Conservation (phyloP, 179 eudicot genomes). For the Nepenthes alata region DNA sequence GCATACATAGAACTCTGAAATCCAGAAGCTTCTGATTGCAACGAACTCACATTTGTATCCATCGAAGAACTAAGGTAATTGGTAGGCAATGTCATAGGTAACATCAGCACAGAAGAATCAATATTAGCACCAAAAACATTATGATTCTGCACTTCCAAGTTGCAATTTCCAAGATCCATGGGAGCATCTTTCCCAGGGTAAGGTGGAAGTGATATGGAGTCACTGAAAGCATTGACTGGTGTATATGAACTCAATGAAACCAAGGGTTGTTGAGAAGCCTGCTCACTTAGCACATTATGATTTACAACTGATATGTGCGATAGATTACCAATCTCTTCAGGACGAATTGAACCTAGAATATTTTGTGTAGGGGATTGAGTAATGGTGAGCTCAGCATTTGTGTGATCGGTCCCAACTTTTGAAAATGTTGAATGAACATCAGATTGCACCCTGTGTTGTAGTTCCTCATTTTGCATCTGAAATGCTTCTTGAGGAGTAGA, state of each 20-base stretch:
- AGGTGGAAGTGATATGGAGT: constrained; percentile 54
- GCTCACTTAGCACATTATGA: constrained; percentile 42
- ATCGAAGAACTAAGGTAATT: constrained; percentile 31
- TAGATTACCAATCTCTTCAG: constrained; percentile 57
- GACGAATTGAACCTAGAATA: constrained; percentile 44
- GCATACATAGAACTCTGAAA: constrained; percentile 58
- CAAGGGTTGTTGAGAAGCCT: constrained; percentile 45
- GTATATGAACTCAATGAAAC: constrained; percentile 39
- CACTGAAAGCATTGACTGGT: constrained; percentile 38
- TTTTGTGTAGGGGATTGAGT: constrained; percentile 43
- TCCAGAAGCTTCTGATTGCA: constrained; percentile 58
- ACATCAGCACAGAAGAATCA: constrained; percentile 70
- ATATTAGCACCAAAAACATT: constrained; percentile 52
- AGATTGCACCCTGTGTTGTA: constrained; percentile 52
- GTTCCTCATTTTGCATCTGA: constrained; percentile 36
- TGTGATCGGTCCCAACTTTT: constrained; percentile 31
- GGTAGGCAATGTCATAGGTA: constrained; percentile 67
- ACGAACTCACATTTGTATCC: constrained; percentile 51
- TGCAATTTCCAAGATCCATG: constrained; percentile 43
- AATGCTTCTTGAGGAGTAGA: constrained; percentile 38
- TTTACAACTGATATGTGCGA: constrained; percentile 43
- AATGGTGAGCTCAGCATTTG: constrained; percentile 29
- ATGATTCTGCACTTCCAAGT: constrained; percentile 59
- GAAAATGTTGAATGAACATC: constrained; percentile 37
- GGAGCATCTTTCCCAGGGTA: constrained; percentile 60